Evolutionary conservation across 495 filamentous ascomycete species (phyloP).

Genomic region (Rusavskia elegans): DNA sequence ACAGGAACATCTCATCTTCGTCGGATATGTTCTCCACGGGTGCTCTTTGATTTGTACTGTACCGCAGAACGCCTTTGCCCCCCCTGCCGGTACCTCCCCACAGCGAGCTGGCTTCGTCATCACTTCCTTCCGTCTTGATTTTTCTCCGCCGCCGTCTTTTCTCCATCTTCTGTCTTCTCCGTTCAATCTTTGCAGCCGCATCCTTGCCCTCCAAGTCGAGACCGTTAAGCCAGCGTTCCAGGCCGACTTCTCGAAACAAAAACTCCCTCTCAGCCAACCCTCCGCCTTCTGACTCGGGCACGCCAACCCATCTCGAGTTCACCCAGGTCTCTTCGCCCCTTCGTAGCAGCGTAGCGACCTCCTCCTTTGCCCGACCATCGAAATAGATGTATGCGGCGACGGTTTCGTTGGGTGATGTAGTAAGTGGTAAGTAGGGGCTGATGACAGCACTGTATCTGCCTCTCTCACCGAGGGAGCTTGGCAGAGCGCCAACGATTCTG

Average conservation of each 20-base stretch:
- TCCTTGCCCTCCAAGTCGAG: constrained; percentile 80
- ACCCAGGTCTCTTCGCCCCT: constrained; percentile 98
- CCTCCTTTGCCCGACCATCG: constrained; percentile 86
- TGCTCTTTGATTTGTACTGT: constrained; percentile 55
- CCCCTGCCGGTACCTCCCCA: constrained; percentile 12
- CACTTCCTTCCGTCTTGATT: constrained; percentile 26
- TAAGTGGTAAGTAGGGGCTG: constrained; percentile 78
- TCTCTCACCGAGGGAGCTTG: constrained; percentile 36
- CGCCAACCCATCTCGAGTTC: constrained; percentile 91
- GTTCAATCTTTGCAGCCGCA: constrained; percentile 77
- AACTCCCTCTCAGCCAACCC: constrained; percentile 95
- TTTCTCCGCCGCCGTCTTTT: constrained; percentile 60
- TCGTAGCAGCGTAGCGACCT: constrained; percentile 85
- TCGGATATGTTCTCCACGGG: constrained; percentile 61
- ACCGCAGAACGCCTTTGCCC: constrained; percentile 51
- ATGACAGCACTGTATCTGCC: constrained; percentile 42
- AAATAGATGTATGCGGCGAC: constrained; percentile 99
- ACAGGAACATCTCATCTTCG: constrained; percentile 45
- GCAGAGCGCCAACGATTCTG: constrained; percentile 58
- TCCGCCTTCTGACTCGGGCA: constrained; percentile 78
- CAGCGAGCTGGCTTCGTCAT: constrained; percentile 29
- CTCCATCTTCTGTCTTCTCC: constrained; percentile 73
- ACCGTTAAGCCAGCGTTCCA: constrained; percentile 91
- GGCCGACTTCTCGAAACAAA: constrained; percentile 88
- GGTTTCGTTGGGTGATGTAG: constrained; percentile 80